Evolutionary conservation across 1,284 basidiomycete species (phyloP).

Genomic region (Phenoliferia sp.): DNA sequence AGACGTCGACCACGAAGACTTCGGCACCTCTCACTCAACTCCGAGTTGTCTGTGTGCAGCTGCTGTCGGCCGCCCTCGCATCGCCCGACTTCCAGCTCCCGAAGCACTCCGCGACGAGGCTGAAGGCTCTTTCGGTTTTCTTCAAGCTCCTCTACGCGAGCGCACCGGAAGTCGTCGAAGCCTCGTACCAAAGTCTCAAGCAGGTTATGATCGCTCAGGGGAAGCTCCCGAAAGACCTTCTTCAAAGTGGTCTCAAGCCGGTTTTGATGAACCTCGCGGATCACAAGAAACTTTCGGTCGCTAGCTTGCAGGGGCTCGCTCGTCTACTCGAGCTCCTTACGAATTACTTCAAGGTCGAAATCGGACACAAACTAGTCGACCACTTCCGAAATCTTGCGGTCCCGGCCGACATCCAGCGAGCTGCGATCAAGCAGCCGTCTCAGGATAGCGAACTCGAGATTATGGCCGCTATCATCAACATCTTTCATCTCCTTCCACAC

Average conservation of each 20-base stretch:
- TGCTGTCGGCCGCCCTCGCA: constrained; percentile 90
- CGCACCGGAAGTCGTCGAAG: constrained; percentile 89
- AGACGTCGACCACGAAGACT: constrained; percentile 70
- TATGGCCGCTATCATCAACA: constrained; percentile 88
- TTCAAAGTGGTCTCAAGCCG: constrained; percentile 91
- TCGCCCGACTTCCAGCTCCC: constrained; percentile 88
- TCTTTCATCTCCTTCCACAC: constrained; percentile 85
- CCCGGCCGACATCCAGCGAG: constrained; percentile 68
- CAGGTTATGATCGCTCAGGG: constrained; percentile 85
- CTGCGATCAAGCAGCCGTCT: constrained; percentile 68
- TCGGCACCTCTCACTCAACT: constrained; percentile 80
- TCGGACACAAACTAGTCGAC: constrained; percentile 93
- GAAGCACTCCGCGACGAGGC: constrained; percentile 58
- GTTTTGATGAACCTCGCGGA: constrained; percentile 98
- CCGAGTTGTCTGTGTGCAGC: constrained; percentile 89
- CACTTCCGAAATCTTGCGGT: constrained; percentile 89
- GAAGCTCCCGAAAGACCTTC: constrained; percentile 88
- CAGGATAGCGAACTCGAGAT: constrained; percentile 87
- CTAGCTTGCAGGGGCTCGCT: constrained; percentile 84
- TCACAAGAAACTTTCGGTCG: constrained; percentile 88
- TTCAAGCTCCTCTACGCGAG: constrained; percentile 98
- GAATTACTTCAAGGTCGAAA: constrained; percentile 99
- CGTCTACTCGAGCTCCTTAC: constrained; percentile 91
- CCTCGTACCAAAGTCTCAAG: constrained; percentile 87
- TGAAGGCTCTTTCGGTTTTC: constrained; percentile 73